phyloP scores from a whole-genome alignment of 164 flowering plant genomes.

The Macadamia integrifolia region DNA sequence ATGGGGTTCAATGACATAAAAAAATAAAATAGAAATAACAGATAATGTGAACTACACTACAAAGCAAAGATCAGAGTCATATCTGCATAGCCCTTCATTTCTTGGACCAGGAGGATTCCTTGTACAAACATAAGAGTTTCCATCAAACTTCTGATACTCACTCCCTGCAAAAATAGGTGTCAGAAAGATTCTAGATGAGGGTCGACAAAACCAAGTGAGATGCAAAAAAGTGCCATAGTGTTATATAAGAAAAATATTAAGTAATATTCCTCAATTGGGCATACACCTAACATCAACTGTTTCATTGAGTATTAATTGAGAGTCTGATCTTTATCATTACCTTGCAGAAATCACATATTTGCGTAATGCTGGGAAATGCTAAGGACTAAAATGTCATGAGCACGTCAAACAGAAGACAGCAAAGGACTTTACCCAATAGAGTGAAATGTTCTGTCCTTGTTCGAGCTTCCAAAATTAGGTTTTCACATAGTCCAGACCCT shows the following conservation, averaged over 20 bases:
- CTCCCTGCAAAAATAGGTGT: conserved; percentile 17
- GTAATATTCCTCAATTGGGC: background rate
- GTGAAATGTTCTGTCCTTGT: background rate
- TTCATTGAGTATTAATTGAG: background rate
- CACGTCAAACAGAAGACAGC: background rate
- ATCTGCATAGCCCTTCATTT: background rate
- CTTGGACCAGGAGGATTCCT: background rate
- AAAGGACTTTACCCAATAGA: conserved; percentile 9
- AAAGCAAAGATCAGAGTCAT: conserved; percentile 14
- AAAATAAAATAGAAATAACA: conserved; percentile 1
- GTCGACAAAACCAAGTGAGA: background rate
- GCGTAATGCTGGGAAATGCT: background rate
- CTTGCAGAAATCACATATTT: background rate
- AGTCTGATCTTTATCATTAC: background rate
- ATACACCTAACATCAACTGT: background rate
- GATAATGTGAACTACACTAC: conserved; percentile 7
- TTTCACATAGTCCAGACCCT: conserved; percentile 35
- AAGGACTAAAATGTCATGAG: background rate
- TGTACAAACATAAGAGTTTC: conserved; percentile 1
- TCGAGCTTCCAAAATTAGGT: conserved; percentile 18
- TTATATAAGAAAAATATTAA: background rate
- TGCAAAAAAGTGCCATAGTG: background rate
- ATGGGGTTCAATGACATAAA: conserved; percentile 10
- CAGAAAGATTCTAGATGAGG: background rate
- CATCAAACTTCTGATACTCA: background rate